Evolutionary conservation across 1,139 yeast species (phyloP).

Genomic region (Blastobotrys capitulatus): DNA sequence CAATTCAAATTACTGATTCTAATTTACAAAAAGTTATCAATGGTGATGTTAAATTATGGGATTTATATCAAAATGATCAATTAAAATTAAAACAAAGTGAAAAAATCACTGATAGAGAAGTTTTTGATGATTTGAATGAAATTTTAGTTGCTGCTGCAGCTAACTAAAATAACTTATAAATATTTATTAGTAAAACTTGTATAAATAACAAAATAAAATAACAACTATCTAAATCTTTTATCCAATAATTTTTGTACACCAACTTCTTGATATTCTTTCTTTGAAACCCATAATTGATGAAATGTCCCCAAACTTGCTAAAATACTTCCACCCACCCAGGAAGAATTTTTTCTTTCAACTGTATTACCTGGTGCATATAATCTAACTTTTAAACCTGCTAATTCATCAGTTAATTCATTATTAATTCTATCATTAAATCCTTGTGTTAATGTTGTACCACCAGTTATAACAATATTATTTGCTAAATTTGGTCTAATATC

Average conservation of each 20-base stretch:
- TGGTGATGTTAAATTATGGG: not conserved
- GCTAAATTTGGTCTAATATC: slow-evolving; percentile 89
- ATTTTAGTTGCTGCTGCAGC: not conserved
- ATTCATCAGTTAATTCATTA: slow-evolving; percentile 61
- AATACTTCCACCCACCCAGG: slow-evolving; percentile 96
- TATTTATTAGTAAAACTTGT: not conserved
- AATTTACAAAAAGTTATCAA: not conserved
- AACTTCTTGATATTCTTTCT: slow-evolving; percentile 84
- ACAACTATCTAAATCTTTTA: slow-evolving; percentile 25
- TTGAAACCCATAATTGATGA: slow-evolving; percentile 96
- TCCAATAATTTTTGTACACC: slow-evolving; percentile 68
- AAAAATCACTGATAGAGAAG: not conserved
- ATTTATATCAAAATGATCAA: not conserved
- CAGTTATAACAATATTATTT: slow-evolving; percentile 86
- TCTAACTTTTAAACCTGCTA: slow-evolving; percentile 91
- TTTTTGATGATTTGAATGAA: slow-evolving; percentile 3
- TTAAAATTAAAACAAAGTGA: not conserved
- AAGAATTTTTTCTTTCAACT: slow-evolving; percentile 74
- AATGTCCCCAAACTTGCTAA: slow-evolving; percentile 90
- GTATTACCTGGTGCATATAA: slow-evolving; percentile 84
- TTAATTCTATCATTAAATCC: slow-evolving; percentile 80
- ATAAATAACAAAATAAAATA: not conserved
- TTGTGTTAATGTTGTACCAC: slow-evolving; percentile 82
- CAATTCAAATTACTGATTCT: not conserved
- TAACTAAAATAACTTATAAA: not conserved